Evolutionary conservation across 257 asterid genomes (phyloP).

Genomic region (Solanum tacnaense): DNA sequence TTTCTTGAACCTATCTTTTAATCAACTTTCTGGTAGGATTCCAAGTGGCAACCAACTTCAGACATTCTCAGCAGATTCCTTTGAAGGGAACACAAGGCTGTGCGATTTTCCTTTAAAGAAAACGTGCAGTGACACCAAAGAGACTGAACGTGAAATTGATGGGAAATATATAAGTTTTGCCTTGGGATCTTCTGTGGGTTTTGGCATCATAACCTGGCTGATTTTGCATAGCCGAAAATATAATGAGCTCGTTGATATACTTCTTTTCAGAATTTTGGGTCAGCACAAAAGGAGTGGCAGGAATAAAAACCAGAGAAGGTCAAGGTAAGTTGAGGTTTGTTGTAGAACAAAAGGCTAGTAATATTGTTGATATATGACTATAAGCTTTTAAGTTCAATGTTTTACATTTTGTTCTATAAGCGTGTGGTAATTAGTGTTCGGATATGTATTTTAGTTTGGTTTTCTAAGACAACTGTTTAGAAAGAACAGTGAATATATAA

Average conservation of each 20-base stretch:
- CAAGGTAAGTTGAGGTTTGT: background rate
- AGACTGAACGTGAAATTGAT: background rate
- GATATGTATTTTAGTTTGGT: background rate
- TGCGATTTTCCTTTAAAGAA: background rate
- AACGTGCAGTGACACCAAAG: background rate
- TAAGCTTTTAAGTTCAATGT: background rate
- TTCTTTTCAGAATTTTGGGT: background rate
- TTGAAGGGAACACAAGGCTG: slow-evolving; percentile 15
- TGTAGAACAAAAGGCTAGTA: background rate
- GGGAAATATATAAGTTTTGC: background rate
- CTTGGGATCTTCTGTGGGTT: background rate
- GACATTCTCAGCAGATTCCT: slow-evolving; percentile 13
- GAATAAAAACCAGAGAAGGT: background rate
- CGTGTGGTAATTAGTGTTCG: background rate
- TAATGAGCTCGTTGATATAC: background rate
- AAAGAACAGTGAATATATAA: background rate
- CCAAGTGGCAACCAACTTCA: slow-evolving; percentile 19
- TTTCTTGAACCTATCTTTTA: slow-evolving; percentile 28
- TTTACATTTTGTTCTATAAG: background rate
- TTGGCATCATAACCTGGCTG: background rate
- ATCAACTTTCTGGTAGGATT: slow-evolving; percentile 26
- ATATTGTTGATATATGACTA: no score
- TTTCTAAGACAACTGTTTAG: background rate
- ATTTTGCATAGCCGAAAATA: background rate
- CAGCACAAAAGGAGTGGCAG: background rate